Evolutionary conservation across 2,329 filamentous ascomycete species (phyloP).

Genomic region (Diplodia scrobiculata): DNA sequence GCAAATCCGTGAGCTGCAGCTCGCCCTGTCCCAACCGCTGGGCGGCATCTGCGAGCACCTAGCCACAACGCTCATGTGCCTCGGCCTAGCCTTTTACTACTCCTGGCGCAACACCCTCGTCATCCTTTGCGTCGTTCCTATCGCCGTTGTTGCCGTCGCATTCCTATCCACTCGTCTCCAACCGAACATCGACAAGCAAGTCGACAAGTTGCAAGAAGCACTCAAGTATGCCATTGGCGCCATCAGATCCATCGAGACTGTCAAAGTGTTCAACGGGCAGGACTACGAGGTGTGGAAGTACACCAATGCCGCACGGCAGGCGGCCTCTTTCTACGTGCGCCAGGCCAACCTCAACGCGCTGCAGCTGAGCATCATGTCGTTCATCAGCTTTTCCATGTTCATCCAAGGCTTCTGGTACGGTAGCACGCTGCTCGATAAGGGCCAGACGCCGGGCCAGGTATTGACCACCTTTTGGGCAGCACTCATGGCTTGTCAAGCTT

Average conservation of each 20-base stretch:
- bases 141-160: conserved; percentile 63
- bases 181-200: conserved; percentile 68
- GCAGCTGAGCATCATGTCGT: conserved; percentile 72
- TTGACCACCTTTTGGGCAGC: conserved; percentile 85
- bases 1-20: conserved; percentile 78
- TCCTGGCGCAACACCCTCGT: conserved; percentile 85
- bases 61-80: conserved; percentile 65
- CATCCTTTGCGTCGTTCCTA: conserved; percentile 70
- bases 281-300: conserved; percentile 70
- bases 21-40: conserved; percentile 76
- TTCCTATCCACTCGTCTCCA: conserved; percentile 64
- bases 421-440: conserved; percentile 65
- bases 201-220: conserved; percentile 66
- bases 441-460: conserved; percentile 64
- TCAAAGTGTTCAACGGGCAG: conserved; percentile 83
- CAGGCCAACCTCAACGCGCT: conserved; percentile 70
- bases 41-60: conserved; percentile 68
- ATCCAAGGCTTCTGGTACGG: conserved; percentile 91
- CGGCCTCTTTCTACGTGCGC: conserved; percentile 64
- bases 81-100: conserved; percentile 72
- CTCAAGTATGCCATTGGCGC: conserved; percentile 72
- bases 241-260: conserved; percentile 74
- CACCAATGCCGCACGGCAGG: conserved; percentile 56
- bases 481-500: conserved; percentile 71
- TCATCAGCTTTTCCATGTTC: conserved; percentile 77